phyloP scores from a whole-genome alignment of 1,284 basidiomycete genomes.

The Coniophora puteana region DNA sequence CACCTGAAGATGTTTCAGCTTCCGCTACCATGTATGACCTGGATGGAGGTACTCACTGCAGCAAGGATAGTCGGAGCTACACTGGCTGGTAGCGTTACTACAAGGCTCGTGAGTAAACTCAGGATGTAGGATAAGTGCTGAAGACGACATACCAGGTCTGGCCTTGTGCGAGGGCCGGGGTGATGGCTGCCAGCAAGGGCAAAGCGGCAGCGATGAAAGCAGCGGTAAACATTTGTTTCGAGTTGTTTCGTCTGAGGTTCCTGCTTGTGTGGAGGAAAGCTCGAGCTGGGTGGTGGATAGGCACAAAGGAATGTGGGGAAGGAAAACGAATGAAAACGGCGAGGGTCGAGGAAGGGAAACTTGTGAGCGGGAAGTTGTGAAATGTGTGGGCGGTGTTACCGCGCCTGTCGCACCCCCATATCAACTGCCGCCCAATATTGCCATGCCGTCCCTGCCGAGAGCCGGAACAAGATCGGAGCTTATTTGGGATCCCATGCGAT shows the following conservation, averaged over 20 bases:
- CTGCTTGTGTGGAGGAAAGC: too few species aligned
- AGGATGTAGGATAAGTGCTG: neutral
- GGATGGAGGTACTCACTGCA: constrained; percentile 53
- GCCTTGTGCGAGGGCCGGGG: too few species aligned
- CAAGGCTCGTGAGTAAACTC: neutral
- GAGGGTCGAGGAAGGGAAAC: neutral
- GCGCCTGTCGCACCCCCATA: too few species aligned
- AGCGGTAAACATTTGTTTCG: constrained; percentile 21
- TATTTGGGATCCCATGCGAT: too few species aligned
- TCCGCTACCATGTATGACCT: constrained; percentile 1
- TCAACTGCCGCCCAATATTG: too few species aligned
- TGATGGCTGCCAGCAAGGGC: constrained; percentile 14
- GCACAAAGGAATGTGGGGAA: constrained; percentile 2
- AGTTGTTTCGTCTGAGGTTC: too few species aligned
- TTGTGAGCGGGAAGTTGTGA: too few species aligned
- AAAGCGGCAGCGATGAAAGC: constrained; percentile 13
- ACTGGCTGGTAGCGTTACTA: constrained; percentile 53
- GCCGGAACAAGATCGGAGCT: too few species aligned
- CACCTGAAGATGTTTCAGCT: constrained; percentile 37
- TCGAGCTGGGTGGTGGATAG: constrained; percentile 6
- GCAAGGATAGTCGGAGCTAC: constrained; percentile 60
- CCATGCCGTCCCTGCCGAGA: too few species aligned
- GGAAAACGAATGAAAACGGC: neutral
- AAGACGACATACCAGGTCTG: constrained; percentile 24
- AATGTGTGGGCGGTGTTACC: too few species aligned